Evolutionary conservation across 768 basidiomycete genomes (phyloP).

Genomic region (Imleria badia): DNA sequence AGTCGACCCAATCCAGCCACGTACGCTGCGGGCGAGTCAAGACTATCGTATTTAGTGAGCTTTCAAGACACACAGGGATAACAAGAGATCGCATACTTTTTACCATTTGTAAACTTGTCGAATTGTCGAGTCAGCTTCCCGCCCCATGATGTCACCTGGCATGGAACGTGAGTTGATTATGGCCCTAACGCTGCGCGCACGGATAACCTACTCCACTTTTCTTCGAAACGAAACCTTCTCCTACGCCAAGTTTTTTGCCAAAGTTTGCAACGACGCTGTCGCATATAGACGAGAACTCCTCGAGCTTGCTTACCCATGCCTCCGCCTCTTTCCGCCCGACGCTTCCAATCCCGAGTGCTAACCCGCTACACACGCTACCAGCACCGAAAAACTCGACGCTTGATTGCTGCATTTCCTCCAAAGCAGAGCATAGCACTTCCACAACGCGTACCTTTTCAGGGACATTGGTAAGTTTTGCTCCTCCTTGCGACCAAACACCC

Average conservation of each 20-base stretch:
- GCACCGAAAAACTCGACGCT: slow-evolving; percentile 78
- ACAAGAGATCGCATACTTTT: slow-evolving; percentile 59
- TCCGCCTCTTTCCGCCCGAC: slow-evolving; percentile 78
- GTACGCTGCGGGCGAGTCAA: slow-evolving; percentile 86
- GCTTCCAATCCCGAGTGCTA: slow-evolving; percentile 73
- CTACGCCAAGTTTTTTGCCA: slow-evolving; percentile 85
- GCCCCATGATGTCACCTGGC: slow-evolving; percentile 62
- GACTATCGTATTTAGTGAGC: slow-evolving; percentile 42
- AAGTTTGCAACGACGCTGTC: slow-evolving; percentile 79
- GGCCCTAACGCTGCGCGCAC: background rate
- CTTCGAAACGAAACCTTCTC: slow-evolving; percentile 83
- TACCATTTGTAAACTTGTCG: slow-evolving; percentile 85
- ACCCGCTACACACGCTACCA: slow-evolving; percentile 72
- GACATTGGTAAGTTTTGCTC: slow-evolving; percentile 78
- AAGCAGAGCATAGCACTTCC: slow-evolving; percentile 70
- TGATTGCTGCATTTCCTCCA: slow-evolving; percentile 73
- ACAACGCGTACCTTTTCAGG: slow-evolving; percentile 87
- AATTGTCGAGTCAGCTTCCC: slow-evolving; percentile 71
- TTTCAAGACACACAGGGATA: slow-evolving; percentile 8
- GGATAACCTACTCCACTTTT: slow-evolving; percentile 59
- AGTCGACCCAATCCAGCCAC: slow-evolving; percentile 73
- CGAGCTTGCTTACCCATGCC: slow-evolving; percentile 72
- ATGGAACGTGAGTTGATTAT: slow-evolving; percentile 10
- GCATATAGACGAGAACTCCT: slow-evolving; percentile 77
- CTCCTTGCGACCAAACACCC: slow-evolving; percentile 90